These are phyloP conservation scores for Trametes punicea DNA, from an alignment of 768 basidiomycete genomes.

Conservation along the genomic window DNA sequence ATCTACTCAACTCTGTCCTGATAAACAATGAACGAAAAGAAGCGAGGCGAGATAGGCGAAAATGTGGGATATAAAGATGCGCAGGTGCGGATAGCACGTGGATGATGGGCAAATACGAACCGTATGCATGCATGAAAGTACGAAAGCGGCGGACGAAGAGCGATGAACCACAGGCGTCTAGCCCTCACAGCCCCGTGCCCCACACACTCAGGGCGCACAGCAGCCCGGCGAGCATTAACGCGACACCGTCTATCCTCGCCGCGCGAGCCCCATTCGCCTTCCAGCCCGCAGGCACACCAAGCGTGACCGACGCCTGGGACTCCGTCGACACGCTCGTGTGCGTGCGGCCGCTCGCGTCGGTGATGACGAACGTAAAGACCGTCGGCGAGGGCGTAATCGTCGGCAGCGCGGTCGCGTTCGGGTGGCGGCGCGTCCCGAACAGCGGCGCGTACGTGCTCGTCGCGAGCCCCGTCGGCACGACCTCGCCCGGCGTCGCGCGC, in stretches of 20 bases:
- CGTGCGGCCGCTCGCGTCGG: conserved; percentile 50
- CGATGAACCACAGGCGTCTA: neutral
- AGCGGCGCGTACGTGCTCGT: conserved; percentile 69
- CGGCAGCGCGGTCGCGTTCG: conserved; percentile 56
- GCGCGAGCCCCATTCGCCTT: conserved; percentile 20
- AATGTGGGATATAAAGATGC: neutral
- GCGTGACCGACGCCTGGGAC: conserved; percentile 42
- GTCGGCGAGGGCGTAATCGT: conserved; percentile 49
- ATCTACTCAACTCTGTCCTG: no score
- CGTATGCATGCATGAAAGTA: neutral
- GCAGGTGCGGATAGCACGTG: neutral
- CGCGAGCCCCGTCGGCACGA: conserved; percentile 60
- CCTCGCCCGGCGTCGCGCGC: conserved; percentile 48
- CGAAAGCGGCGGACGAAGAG: neutral
- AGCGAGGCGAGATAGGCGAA: neutral
- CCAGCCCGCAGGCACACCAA: conserved; percentile 68
- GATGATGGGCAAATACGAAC: no score
- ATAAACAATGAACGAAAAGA: no score
- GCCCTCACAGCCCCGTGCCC: neutral
- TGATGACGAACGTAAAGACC: conserved; percentile 53
- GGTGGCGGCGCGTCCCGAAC: conserved; percentile 36
- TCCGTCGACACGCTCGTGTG: conserved; percentile 53
- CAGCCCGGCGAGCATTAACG: neutral
- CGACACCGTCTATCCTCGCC: neutral
- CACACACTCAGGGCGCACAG: neutral